Conservation (phyloP, 176 grass and related monocot species). For the Pontederia crassipes region DNA sequence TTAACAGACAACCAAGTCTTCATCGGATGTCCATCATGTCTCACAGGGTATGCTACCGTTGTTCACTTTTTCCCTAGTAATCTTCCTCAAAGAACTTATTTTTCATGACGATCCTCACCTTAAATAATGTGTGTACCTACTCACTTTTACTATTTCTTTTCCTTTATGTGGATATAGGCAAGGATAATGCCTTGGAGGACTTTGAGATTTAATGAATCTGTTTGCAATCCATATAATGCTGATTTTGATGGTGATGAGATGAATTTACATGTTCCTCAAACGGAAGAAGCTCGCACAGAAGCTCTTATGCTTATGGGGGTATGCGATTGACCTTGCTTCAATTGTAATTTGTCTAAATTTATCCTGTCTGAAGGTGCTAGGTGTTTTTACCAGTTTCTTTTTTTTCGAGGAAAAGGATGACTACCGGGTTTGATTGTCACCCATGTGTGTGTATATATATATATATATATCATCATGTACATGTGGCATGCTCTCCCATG, state of each 20-base stretch:
- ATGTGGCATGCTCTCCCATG: too few species aligned
- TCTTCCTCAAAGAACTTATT: too few species aligned
- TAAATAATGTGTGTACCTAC: neutral
- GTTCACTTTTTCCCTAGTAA: too few species aligned
- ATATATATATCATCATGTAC: too few species aligned
- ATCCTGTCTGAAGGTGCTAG: neutral
- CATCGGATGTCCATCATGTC: constrained; percentile 99
- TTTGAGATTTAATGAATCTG: constrained; percentile 96
- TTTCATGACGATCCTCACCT: constrained; percentile 9
- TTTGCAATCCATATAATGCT: constrained; percentile 98
- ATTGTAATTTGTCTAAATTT: neutral
- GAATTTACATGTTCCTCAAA: constrained; percentile 98
- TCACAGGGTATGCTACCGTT: constrained; percentile 40
- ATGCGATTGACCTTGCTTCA: constrained; percentile 2
- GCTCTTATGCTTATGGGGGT: constrained; percentile 99
- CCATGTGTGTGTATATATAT: too few species aligned
- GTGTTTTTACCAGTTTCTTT: neutral
- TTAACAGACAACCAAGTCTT: constrained; percentile 93
- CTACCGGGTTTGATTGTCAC: too few species aligned
- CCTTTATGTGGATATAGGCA: constrained; percentile 46
- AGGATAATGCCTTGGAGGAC: constrained; percentile 98
- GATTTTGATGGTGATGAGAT: constrained; percentile 99
- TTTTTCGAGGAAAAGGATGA: too few species aligned
- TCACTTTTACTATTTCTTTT: constrained; percentile 17
- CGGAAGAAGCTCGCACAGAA: constrained; percentile 98